phyloP scores from a whole-genome alignment of 306 rosid genomes.

The Prunus kanzakura region DNA sequence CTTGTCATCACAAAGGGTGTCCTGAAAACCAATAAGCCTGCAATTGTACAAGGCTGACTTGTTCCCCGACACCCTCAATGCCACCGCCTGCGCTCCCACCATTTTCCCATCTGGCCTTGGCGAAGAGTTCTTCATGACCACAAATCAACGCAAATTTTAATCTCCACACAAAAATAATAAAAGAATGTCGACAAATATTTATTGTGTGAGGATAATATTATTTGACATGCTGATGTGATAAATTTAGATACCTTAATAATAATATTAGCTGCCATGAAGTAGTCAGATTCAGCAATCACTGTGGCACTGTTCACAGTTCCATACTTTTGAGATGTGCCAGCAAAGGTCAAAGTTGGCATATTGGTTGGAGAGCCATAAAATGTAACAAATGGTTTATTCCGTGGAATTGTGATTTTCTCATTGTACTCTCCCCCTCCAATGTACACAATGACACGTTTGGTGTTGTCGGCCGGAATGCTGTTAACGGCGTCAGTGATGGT shows the following conservation, averaged over 20 bases:
- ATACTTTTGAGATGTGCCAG: constrained; percentile 34
- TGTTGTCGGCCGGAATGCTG: constrained; percentile 45
- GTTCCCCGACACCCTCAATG: constrained; percentile 36
- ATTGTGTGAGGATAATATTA: no score
- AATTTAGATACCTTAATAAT: constrained; percentile 21
- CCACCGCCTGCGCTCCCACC: constrained; percentile 38
- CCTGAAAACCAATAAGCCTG: constrained; percentile 40
- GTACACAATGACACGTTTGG: constrained; percentile 42
- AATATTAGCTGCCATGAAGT: constrained; percentile 44
- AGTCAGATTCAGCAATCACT: constrained; percentile 27
- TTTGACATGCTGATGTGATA: no score
- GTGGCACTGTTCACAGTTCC: constrained; percentile 70
- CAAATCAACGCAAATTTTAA: not conserved
- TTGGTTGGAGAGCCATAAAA: constrained; percentile 30
- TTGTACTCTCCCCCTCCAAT: constrained; percentile 52
- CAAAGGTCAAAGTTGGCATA: constrained; percentile 39
- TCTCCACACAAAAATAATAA: no score
- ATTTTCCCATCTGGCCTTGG: constrained; percentile 31
- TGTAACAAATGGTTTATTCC: constrained; percentile 45
- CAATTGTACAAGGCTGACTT: constrained; percentile 39
- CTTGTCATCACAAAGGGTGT: constrained; percentile 53
- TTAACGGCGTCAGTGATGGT: constrained; percentile 45
- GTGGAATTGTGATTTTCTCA: constrained; percentile 48
- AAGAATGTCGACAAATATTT: no score
- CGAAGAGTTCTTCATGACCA: constrained; percentile 30